phyloP scores from a whole-genome alignment of 306 rosid species.

The Inga laurina region DNA sequence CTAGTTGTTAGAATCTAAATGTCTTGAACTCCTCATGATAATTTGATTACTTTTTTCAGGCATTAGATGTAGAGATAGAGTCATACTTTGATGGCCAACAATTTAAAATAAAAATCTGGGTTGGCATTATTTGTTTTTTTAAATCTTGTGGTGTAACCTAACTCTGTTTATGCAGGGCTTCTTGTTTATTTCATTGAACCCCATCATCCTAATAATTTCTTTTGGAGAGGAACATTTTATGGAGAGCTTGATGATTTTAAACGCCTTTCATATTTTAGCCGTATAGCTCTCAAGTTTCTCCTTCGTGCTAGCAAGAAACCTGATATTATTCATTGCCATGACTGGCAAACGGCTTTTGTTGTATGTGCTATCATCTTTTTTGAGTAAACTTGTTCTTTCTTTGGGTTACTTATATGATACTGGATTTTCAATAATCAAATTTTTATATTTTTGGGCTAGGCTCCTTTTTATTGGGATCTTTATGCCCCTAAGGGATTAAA shows the following conservation, averaged over 20 bases:
- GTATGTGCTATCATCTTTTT: slow-evolving; percentile 52
- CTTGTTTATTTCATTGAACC: no score
- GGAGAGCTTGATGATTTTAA: no score
- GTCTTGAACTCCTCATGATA: slow-evolving; percentile 30
- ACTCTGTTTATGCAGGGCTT: no score
- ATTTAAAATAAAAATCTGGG: slow-evolving; percentile 88
- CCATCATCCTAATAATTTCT: slow-evolving; percentile 6
- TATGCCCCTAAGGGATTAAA: no score
- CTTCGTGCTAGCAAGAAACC: slow-evolving; percentile 93
- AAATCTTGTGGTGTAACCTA: background rate
- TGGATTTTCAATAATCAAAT: slow-evolving; percentile 13
- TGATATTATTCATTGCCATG: slow-evolving; percentile 97
- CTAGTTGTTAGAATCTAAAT: background rate
- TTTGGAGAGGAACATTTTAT: no score
- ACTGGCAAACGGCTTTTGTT: slow-evolving; percentile 98
- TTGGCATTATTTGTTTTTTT: slow-evolving; percentile 76
- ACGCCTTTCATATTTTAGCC: slow-evolving; percentile 50
- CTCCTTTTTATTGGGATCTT: no score
- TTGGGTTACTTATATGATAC: slow-evolving; percentile 5
- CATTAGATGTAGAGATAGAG: slow-evolving; percentile 64
- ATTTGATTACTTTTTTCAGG: slow-evolving; percentile 52
- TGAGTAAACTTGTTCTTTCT: slow-evolving; percentile 17
- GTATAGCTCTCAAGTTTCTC: slow-evolving; percentile 93
- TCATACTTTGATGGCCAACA: slow-evolving; percentile 82
- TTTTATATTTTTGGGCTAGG: slow-evolving; percentile 49